A percentile compares a stretch with the other conserved stretches of the same genome.
phyloP scores from a whole-genome alignment of 1,284 basidiomycete species.

The Sanghuangporus weigelae region DNA sequence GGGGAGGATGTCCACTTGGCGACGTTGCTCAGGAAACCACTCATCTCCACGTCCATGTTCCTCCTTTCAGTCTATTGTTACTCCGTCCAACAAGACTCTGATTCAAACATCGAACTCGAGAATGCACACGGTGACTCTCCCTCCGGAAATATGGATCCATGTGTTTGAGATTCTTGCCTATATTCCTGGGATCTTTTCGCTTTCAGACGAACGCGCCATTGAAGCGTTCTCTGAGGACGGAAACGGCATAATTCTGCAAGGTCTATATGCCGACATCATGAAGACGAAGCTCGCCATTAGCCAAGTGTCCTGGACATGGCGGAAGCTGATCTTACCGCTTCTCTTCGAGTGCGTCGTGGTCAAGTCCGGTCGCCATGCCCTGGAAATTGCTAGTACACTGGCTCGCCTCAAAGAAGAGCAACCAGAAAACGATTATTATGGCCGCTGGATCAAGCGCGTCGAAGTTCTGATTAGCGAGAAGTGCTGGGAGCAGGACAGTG shows the following conservation, averaged over 20 bases:
- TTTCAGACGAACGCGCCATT: conserved; percentile 25
- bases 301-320: conserved; percentile 29
- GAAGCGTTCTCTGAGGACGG: conserved; percentile 28
- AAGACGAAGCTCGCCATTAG: conserved; percentile 26
- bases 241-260: conserved; percentile 27
- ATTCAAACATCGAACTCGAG: neutral
- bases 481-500: conserved; percentile 14
- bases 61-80: too few species aligned
- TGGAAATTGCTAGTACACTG: conserved; percentile 22
- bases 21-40: too few species aligned
- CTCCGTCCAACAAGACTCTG: too few species aligned
- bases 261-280: conserved; percentile 27
- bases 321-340: conserved; percentile 22
- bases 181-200: conserved; percentile 28
- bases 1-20: too few species aligned
- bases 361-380: conserved; percentile 26
- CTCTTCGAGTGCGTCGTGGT: conserved; percentile 31
- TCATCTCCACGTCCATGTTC: too few species aligned
- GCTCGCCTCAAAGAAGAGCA: neutral
- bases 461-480: conserved; percentile 4
- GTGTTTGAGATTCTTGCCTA: conserved; percentile 27
- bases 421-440: neutral
- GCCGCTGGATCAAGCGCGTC: conserved; percentile 14
- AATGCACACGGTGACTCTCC: conserved; percentile 14
- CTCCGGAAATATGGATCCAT: conserved; percentile 31